Base-by-base conservation (phyloP, 2,329 filamentous ascomycete species). In the Onygenales sp. region DNA sequence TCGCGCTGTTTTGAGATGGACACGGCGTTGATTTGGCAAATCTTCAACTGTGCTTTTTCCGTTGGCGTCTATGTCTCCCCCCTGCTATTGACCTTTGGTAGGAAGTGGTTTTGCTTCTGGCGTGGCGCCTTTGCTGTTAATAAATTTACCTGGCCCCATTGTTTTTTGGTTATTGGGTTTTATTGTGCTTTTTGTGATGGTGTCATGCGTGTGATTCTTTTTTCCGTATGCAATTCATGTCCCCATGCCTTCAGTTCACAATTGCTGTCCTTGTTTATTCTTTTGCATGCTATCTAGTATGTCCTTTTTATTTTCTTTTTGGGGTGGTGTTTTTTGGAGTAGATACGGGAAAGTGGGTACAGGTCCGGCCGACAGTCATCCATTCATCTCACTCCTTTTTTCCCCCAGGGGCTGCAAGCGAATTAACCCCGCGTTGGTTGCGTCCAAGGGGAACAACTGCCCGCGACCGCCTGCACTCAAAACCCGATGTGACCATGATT, bases 21-120 rank as follows among this genome's bases (percentile, higher is more conserved):
- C 40, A 44, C 14, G 50, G 46, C 46, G 46, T 49, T 49, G 21
- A 33, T 49, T 11, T 49, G 39, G 17, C 11, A 39, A 36, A 34
- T 36, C 34, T 49, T 48, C 32, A 37, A 37, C 9, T 27, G n/a
- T 21, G 9, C 36, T n/a, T 6, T 37, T 48, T 48, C 27, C 45
- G 11, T 48, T 6, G 45, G 45, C n/a, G 32, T 37, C 14, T 37
- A n/a, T 39, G 9, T 39, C 11, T 14, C 6, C 36, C 17, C 36
- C 32, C 37, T 6, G 54, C 13, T 31, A 33, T 53, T 51, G 14
- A 51, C 49, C 27, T 40, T 34, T 51, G 39, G 39, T 43, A 36
- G 31, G 21, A 17, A 13, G 53, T 50, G 49, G 37, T 53, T 42
- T 55, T 51, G 52, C 50, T 52, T 39, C 54, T 48, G 21, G 21